Evolutionary conservation across 2,329 filamentous ascomycete genomes (phyloP), one percentile per base, ranked within the genome.

Genomic region (Clonostachys rhizophaga): DNA sequence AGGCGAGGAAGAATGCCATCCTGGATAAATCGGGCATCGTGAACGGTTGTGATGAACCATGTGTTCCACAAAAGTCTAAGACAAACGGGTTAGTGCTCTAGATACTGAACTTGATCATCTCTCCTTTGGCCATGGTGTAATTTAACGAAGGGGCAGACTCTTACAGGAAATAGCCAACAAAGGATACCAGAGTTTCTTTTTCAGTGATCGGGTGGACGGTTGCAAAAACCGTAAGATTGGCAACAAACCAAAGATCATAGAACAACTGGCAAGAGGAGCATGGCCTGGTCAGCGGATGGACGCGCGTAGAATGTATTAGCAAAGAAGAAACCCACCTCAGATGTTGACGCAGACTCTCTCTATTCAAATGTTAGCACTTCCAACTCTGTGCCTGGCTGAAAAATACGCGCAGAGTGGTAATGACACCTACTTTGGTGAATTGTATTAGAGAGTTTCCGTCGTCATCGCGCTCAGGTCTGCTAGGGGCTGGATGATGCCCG

Each of bases 21-120:
- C 20, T 78, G 72, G 1, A 79, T 74, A 58, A 84, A 87, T 1
- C 83, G 80, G 35, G 86, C 76, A 60, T 87, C 83, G 59, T 82
- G 85, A 2, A 86, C 64, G 9, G 76, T 75, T 18, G 81, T 76
- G 49, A 83, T 70, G 35, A 85, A 73, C 84, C 84, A 87, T n/a
- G 79, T 85, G 49, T 84, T 77, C 83, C 83, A 87, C 8, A 86
- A 66, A 17, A 86, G 68, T 18, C 76, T 70, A 36, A 69, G 24
- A 30, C 8, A 30, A 30, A 30, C 24, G 8, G 2, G 24, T 30
- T 10, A 30, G 24, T 10, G 3, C 24, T 30, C 24, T 30, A 3
- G 2, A 30, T 30, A 8, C 2, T 30, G 24, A 30, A 10, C 10
- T 30, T 10, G 8, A 10, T 4, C 10, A 30, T 3, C 8, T 4